These are phyloP conservation scores for Carex sylvatica DNA, from an alignment of 202 grass and related monocot species.

Conservation along the genomic window DNA sequence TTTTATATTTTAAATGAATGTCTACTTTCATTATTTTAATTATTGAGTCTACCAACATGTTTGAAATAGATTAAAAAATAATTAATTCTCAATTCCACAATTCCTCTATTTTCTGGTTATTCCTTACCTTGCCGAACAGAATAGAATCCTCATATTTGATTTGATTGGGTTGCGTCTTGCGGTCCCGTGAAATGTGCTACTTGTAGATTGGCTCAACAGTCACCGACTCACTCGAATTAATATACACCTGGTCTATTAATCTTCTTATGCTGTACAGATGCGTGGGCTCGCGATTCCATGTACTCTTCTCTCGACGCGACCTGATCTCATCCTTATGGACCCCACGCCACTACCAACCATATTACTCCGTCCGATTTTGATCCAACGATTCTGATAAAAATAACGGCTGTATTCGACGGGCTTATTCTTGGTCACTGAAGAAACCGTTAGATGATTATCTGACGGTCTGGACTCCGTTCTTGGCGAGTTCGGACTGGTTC, in stretches of 20 bases:
- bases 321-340: background rate
- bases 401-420: background rate
- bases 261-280: background rate
- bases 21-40: no score
- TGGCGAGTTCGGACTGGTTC: background rate
- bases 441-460: background rate
- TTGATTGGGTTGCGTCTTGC: background rate
- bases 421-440: background rate
- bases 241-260: background rate
- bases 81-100: no score
- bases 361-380: background rate
- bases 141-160: constrained; percentile 7
- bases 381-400: background rate
- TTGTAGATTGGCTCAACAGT: background rate
- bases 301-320: background rate
- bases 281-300: background rate
- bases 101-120: no score
- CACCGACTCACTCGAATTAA: background rate
- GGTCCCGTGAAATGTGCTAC: background rate
- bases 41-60: no score
- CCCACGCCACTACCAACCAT: background rate
- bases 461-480: background rate
- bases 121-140: no score
- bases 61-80: no score
- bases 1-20: no score